Conservation (phyloP, 208 protist genomes). For the Leishmania tropica region DNA sequence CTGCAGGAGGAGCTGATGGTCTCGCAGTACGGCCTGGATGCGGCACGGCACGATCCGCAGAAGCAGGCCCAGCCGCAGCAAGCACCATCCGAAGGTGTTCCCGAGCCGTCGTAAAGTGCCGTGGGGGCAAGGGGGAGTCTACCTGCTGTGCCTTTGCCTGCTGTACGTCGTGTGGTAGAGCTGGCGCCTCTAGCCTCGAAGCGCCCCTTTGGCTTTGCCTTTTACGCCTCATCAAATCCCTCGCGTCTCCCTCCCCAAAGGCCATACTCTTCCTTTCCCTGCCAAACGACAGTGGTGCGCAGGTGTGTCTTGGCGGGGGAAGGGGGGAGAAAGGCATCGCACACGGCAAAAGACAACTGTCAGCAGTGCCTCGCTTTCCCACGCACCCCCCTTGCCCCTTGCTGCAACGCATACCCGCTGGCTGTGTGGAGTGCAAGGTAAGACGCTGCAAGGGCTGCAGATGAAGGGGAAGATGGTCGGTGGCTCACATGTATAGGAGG, state of each 20-base stretch:
- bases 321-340: too few relatives aligned
- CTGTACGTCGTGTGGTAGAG: neutral
- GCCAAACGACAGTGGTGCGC: neutral
- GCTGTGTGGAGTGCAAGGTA: neutral
- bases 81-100: neutral
- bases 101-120: neutral
- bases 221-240: neutral
- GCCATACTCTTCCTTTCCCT: neutral
- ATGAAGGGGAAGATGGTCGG: neutral
- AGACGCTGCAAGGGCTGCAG: neutral
- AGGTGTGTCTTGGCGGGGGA: neutral
- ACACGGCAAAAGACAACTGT: neutral
- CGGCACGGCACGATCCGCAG: constrained; percentile 13
- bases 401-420: neutral
- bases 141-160: constrained; percentile 2
- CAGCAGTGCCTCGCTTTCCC: neutral
- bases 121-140: neutral
- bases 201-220: neutral
- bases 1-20: constrained; percentile 52
- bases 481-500: neutral
- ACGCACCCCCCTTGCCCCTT: neutral
- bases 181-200: neutral
- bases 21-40: constrained; percentile 41
- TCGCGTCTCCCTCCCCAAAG: neutral
- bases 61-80: neutral